Evolutionary conservation across 495 filamentous ascomycete genomes (phyloP), one percentile per base, ranked within the genome.

Genomic region (Zalerion maritima): DNA sequence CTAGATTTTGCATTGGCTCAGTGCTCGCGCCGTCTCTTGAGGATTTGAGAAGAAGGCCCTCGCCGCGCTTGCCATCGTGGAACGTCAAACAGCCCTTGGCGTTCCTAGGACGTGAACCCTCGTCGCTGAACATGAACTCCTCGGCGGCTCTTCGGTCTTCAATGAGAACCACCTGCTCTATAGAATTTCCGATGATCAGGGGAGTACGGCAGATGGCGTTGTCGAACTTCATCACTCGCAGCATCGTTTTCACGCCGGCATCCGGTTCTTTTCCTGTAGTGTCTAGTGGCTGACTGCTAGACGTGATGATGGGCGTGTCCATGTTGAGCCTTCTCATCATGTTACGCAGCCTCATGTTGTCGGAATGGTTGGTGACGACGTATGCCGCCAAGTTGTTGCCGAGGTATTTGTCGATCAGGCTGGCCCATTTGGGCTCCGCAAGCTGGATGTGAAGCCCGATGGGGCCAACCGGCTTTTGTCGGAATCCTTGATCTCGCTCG

Each of bases 111-210:
- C 55, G 58, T 20, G 55, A 43, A 5, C 66, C 67, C 24, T 68
- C 62, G n/a, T n/a, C n/a, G n/a, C n/a, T n/a, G 40, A 76, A 78
- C 63, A 94, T 80, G 18, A 78, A 64, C 2, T 67, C 50, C 13
- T 75, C 57, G 1, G 77, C 91, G 30, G 79, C 62, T 7, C 58
- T 43, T 11, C 79, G 57, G 23, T 71, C 53, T 24, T 73, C 65
- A 25, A 94, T 73, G 2, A 99, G 50, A 6, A 93, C 63, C 7
- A 75, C 73, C 44, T 96, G 86, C 33, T 99, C 89, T 25, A 93
- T 79, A 5, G 58, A 52, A 41, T 86, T 64, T 30, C 71, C 74
- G 47, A 99, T 82, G 47, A 99, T 78, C 18, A 96, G 54, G 28
- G 84, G 76, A 35, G 78, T 74, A 19, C 72, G 73, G 14, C 91